These are phyloP conservation scores for Geotrichum aggregatum DNA, from an alignment of 1,139 yeast genomes.

Conservation along the genomic window DNA sequence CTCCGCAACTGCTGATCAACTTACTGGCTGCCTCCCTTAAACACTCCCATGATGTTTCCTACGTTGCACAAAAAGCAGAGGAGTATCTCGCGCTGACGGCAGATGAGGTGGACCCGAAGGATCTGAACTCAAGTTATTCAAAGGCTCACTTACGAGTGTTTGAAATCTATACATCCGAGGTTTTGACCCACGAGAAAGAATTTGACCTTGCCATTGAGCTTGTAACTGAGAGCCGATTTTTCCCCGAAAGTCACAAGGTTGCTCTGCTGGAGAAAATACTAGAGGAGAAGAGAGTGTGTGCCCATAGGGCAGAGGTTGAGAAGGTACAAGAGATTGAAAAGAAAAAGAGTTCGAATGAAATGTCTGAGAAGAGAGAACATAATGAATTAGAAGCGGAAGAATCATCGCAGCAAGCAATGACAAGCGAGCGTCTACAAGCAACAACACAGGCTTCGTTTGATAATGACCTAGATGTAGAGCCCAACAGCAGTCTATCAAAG, in stretches of 20 bases:
- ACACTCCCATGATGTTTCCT: conserved; percentile 10
- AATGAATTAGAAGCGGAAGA: too few species aligned
- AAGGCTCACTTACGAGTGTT: conserved; percentile 8
- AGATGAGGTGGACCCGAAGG: conserved; percentile 1
- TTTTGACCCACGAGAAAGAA: conserved; percentile 9
- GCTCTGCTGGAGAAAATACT: conserved; percentile 7
- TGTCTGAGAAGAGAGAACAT: too few species aligned
- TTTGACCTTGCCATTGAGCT: conserved; percentile 12
- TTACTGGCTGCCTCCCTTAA: conserved; percentile 7
- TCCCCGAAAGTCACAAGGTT: conserved; percentile 10
- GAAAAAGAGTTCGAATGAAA: too few species aligned
- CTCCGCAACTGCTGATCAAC: conserved; percentile 13
- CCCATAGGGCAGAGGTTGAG: not conserved
- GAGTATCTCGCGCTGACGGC: not conserved
- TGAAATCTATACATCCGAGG: conserved; percentile 12
- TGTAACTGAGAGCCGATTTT: not conserved
- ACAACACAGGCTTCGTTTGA: too few species aligned
- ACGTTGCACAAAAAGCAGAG: conserved; percentile 9
- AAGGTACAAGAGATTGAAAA: not conserved
- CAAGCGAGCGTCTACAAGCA: too few species aligned
- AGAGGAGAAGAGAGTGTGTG: not conserved
- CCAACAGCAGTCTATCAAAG: too few species aligned
- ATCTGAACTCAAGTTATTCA: too few species aligned
- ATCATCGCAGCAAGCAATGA: too few species aligned
- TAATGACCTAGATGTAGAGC: too few species aligned